Evolutionary conservation across 192 early-diverging fungal species (phyloP).

Genomic region (Coemansia sp.): DNA sequence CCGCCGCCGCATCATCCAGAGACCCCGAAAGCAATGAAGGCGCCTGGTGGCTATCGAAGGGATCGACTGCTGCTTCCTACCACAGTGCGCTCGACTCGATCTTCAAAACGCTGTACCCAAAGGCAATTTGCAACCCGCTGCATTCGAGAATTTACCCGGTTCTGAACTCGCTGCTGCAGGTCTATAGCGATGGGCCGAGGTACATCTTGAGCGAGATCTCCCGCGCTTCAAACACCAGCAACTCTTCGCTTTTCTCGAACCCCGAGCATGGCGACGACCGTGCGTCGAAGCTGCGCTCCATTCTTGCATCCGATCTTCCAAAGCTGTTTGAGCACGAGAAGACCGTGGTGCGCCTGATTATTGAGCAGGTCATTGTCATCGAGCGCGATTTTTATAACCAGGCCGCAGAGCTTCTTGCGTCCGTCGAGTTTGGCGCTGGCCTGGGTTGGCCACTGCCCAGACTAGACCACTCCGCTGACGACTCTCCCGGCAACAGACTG

Average conservation of each 20-base stretch:
- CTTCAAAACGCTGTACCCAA: slow-evolving; percentile 27
- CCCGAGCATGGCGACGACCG: slow-evolving; percentile 18
- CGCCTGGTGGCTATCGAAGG: slow-evolving; percentile 15
- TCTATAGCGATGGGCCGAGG: slow-evolving; percentile 49
- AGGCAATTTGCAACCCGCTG: slow-evolving; percentile 21
- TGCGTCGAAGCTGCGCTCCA: slow-evolving; percentile 12
- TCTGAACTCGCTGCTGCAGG: slow-evolving; percentile 37
- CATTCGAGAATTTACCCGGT: slow-evolving; percentile 41
- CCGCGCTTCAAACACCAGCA: slow-evolving; percentile 16
- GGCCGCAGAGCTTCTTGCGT: slow-evolving; percentile 8
- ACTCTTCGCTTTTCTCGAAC: slow-evolving; percentile 3
- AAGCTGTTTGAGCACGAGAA: slow-evolving; percentile 49
- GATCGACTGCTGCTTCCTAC: slow-evolving; percentile 11
- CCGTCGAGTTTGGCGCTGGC: background rate
- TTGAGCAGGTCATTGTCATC: slow-evolving; percentile 24
- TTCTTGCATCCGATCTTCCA: slow-evolving; percentile 39
- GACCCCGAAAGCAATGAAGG: background rate
- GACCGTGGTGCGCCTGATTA: slow-evolving; percentile 25
- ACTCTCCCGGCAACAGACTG: background rate
- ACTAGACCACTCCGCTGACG: background rate
- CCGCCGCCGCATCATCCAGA: background rate
- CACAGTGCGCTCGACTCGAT: slow-evolving; percentile 24
- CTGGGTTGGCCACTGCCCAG: background rate
- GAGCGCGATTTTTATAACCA: slow-evolving; percentile 41
- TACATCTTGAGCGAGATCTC: slow-evolving; percentile 39